Evolutionary conservation across 2,329 filamentous ascomycete species (phyloP).

Genomic region (Xylaria sp.): DNA sequence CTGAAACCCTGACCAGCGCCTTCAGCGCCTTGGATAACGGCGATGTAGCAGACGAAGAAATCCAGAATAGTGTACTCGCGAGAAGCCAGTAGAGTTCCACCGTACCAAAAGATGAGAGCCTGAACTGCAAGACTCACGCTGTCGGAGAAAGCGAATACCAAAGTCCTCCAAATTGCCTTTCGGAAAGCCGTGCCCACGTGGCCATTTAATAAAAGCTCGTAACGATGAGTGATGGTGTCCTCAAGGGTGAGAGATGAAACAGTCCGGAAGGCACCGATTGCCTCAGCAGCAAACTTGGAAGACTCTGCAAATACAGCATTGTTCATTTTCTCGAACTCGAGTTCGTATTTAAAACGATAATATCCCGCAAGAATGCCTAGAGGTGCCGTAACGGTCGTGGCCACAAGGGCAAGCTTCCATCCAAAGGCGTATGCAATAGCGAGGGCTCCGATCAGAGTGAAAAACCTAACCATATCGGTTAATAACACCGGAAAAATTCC

Average conservation of each 20-base stretch:
- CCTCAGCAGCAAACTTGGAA: conserved; percentile 78
- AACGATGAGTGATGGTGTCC: conserved; percentile 69
- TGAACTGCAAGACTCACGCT: conserved; percentile 71
- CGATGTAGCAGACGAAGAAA: conserved; percentile 71
- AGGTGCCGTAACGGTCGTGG: conserved; percentile 68
- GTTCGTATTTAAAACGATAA: conserved; percentile 66
- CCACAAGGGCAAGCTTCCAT: conserved; percentile 80
- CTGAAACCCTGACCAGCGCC: conserved; percentile 73
- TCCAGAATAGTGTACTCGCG: conserved; percentile 58
- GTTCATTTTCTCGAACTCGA: conserved; percentile 76
- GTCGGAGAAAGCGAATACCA: conserved; percentile 76
- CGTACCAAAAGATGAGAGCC: conserved; percentile 75
- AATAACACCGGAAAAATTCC: not conserved
- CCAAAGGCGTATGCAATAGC: conserved; percentile 76
- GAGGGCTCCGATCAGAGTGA: conserved; percentile 72
- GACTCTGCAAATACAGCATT: conserved; percentile 74
- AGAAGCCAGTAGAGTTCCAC: conserved; percentile 65
- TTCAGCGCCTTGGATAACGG: conserved; percentile 74
- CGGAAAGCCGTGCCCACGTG: conserved; percentile 70
- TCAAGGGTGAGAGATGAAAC: conserved; percentile 77
- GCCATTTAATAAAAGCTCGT: conserved; percentile 64
- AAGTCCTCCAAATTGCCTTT: conserved; percentile 69
- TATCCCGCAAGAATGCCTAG: conserved; percentile 60
- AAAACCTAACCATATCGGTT: conserved; percentile 52
- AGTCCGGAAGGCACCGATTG: conserved; percentile 78